A percentile compares a stretch with the other conserved stretches of the same genome.
These are phyloP conservation scores for Aspergillus felis DNA, from an alignment of 2,329 filamentous ascomycete genomes.

Conservation along the genomic window DNA sequence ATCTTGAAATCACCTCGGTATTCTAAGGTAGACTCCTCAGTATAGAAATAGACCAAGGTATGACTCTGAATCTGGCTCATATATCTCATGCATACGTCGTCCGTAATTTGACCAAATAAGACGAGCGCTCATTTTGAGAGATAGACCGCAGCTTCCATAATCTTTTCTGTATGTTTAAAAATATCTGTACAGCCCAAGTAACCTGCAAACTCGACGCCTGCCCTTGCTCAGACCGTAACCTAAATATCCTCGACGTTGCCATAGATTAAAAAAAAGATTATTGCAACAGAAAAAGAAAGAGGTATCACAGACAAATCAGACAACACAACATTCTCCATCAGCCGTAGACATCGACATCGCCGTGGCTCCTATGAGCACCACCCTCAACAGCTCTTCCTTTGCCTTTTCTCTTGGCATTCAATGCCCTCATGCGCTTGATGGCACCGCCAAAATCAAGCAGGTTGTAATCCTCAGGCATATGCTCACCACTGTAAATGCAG, in stretches of 20 bases:
- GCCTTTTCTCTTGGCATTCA: slow-evolving; percentile 17
- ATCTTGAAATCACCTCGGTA: neutral
- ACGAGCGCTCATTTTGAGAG: neutral
- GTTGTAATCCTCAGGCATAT: slow-evolving; percentile 41
- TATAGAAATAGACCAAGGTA: neutral
- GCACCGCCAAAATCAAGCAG: slow-evolving; percentile 37
- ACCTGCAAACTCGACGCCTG: neutral
- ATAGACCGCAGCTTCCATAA: neutral
- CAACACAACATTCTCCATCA: slow-evolving; percentile 7
- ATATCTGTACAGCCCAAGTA: neutral
- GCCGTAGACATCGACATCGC: slow-evolving; percentile 18
- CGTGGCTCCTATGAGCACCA: slow-evolving; percentile 1
- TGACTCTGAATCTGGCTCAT: neutral
- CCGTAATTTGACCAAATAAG: neutral
- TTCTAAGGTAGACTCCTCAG: neutral
- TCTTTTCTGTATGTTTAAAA: neutral
- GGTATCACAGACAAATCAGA: slow-evolving; percentile 1
- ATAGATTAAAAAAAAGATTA: too few relatives aligned
- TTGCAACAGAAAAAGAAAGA: neutral
- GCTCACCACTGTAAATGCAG: slow-evolving; percentile 86
- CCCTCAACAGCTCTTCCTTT: slow-evolving; percentile 12
- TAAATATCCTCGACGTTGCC: neutral
- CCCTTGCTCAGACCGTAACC: neutral
- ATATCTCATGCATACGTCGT: neutral
- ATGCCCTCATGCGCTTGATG: slow-evolving; percentile 30